Base-by-base conservation (phyloP, 208 protist genomes). In the Leishmania tarentolae region DNA sequence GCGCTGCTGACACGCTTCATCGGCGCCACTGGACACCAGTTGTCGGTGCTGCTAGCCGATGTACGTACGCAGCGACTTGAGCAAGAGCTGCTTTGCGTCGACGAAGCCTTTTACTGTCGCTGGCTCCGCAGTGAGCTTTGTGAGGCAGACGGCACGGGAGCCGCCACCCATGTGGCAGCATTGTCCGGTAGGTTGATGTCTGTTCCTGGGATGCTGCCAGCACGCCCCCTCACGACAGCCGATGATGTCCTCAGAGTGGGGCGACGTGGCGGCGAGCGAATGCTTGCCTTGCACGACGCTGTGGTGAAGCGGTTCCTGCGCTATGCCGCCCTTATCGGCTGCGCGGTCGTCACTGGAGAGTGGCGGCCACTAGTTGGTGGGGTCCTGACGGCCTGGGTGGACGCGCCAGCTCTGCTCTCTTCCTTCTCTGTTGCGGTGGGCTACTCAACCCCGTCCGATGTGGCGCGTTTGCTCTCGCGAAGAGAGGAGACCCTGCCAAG, bases 41-140 rank as follows among this genome's bases (percentile, higher is more conserved):
- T 89, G 31, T 57, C 66, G 37, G 9, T 68, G 24, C 5, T 76
- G 65, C 73, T 94, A 37, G 53, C 79, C 17, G 83, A 87, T 1
- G 83, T 89, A 37, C 35, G 90, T 46, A 65, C 53, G 11, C 47
- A 81, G 44, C 78, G 80, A 66, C 52, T 92, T 46, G 40, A 78
- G 56, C 19, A 71, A 47, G 86, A 87, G 76, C 66, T 94, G 52
- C 81, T 87, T 31, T 81, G 76, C 9, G 83, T 84, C 2, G 91
- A 94, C 77, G 91, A 94, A 57, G 86, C 91, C 19, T 94, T 94
- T 77, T 84, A 87, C 42, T 59, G 31, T 37, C 91, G 88, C 6
- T 90, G 84, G 57, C 50, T 90, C 63, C 75, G 68, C n/a, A 72
- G 79, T 3, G 24, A 21, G 1, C 28, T 75, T 37, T 11, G 46